Evolutionary conservation across 108 stramenopile species (phyloP).

Genomic region (Cyclotella sp.): DNA sequence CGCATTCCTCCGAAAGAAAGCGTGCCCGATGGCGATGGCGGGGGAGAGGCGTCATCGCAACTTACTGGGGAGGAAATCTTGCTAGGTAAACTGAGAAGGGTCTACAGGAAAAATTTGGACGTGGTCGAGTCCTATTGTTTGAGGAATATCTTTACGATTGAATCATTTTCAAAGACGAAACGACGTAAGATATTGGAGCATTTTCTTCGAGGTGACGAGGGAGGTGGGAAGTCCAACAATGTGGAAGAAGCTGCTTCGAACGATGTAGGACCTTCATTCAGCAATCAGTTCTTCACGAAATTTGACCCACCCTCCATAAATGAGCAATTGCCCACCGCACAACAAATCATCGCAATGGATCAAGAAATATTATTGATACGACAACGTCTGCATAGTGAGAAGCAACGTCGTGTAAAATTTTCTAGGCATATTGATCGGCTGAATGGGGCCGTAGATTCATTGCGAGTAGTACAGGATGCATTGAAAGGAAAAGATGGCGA

Average conservation of each 20-base stretch:
- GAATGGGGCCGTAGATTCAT: slow-evolving; percentile 4
- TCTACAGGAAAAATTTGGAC: slow-evolving; percentile 66
- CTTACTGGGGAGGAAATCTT: slow-evolving; percentile 46
- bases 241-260: background rate
- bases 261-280: background rate
- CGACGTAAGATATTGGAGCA: slow-evolving; percentile 55
- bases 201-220: slow-evolving; percentile 19
- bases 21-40: background rate
- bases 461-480: slow-evolving; percentile 23
- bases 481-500: slow-evolving; percentile 5
- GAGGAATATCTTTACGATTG: slow-evolving; percentile 65
- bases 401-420: slow-evolving; percentile 34
- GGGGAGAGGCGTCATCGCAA: background rate
- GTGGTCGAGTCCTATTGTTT: slow-evolving; percentile 55
- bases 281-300: background rate
- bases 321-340: slow-evolving; percentile 20
- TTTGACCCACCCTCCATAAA: slow-evolving; percentile 3
- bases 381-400: slow-evolving; percentile 30
- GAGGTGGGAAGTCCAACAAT: background rate
- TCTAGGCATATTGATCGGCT: slow-evolving; percentile 24
- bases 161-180: slow-evolving; percentile 50
- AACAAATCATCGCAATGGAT: slow-evolving; percentile 37
- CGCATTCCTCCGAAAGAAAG: slow-evolving; percentile 8
- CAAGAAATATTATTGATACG: slow-evolving; percentile 31
- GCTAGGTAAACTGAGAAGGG: slow-evolving; percentile 37